Evolutionary conservation across 139 green algal species (phyloP), one percentile per base, ranked within the genome.

Genomic region (Penium margaritaceum): DNA sequence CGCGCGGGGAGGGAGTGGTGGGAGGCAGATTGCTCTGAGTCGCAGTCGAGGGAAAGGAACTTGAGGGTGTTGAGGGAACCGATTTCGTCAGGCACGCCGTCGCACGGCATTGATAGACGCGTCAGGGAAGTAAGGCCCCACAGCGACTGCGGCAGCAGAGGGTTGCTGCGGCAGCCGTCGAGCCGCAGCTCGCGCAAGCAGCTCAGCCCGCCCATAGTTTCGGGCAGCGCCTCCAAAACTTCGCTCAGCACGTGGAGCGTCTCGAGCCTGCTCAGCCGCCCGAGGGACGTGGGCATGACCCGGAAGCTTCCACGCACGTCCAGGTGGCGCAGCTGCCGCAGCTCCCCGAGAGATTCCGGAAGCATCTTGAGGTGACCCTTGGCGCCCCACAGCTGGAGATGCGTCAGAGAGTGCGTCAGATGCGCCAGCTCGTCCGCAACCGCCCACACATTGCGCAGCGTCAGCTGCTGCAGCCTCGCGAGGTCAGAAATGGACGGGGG

Each of bases 81-180:
- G 29, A 62, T 54, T 21, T 71, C 47, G 15, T 71, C 63, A 5
- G 63, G 47, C 17, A 71, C 39, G 1, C 44, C 17, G 29, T 71
- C 63, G 47, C 63, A 71, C 19, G 63, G 63, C 47, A 63, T 62
- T 32, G 63, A 71, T 27, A 71, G 47, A n/a, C 3, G 55, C 35
- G 32, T 24, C 27, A 71, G 32, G 63, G n/a, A 60, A 19, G 33
- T 32, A 21, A 71, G 63, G 24, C 27, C 36, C 63, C 63, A 71
- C 14, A 71, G 63, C 4, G 34, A 62, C 1, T 38, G 32, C 32
- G 63, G 63, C 44, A 71, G 32, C 9, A 21, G 14, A 21, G 63
- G 35, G 47, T 63, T 63, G 1, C 17, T 29, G 32, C 63, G 39
- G 47, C 63, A 71, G 32, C 63, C 63, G 33, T 71, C 63, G 44